Conservation (phyloP, 148 eudicot species). For the Chenopodium suecicum region DNA sequence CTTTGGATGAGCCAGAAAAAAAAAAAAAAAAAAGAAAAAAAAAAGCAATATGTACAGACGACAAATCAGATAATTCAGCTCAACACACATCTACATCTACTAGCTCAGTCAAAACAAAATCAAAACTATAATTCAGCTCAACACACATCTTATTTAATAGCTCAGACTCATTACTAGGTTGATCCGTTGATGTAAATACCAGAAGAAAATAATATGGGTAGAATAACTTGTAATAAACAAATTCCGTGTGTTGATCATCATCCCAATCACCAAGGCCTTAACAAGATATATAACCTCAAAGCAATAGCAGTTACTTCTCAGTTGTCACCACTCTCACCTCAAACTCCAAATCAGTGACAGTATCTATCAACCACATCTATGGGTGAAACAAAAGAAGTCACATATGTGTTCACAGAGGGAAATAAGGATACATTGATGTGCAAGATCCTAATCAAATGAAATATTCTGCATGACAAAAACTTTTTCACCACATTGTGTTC, state of each 20-base stretch:
- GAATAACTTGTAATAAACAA: neutral
- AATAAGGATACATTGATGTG: neutral
- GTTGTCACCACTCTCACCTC: slow-evolving; percentile 11
- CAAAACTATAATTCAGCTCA: neutral
- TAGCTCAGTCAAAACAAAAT: neutral
- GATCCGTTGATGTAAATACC: neutral
- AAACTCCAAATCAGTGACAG: slow-evolving; percentile 16
- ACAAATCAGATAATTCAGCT: neutral
- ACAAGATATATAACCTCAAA: slow-evolving; percentile 1
- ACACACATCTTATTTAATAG: neutral
- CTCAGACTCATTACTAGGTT: neutral
- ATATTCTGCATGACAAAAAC: neutral
- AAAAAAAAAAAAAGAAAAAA: neutral
- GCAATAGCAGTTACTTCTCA: neutral
- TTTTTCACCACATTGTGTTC: neutral
- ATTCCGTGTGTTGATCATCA: neutral
- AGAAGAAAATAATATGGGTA: neutral
- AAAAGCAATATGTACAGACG: neutral
- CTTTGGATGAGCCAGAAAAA: neutral
- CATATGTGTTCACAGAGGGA: too few species aligned
- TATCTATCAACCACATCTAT: slow-evolving; percentile 19
- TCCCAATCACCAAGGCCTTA: neutral
- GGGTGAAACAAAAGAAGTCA: slow-evolving; percentile 12
- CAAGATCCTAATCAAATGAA: neutral
- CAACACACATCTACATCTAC: neutral